These are phyloP conservation scores for Sechiopsis laciniata DNA, from an alignment of 306 rosid species.

Conservation along the genomic window DNA sequence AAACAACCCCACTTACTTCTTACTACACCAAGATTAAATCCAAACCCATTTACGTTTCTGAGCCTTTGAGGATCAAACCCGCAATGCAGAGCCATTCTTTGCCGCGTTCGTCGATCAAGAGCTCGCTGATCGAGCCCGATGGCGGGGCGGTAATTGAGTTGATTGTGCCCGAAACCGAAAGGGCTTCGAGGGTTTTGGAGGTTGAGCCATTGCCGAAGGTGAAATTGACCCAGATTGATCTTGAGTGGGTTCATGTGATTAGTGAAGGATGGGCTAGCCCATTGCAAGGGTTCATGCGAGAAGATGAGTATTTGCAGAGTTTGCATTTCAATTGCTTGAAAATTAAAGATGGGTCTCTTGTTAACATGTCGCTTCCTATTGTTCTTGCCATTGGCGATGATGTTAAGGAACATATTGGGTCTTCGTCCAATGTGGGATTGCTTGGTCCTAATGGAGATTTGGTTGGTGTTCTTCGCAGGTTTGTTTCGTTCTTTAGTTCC, in stretches of 20 bases:
- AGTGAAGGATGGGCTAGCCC: slow-evolving; percentile 98
- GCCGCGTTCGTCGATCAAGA: slow-evolving; percentile 33
- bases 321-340: slow-evolving; percentile 83
- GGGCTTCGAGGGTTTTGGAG: slow-evolving; percentile 38
- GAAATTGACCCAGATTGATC: slow-evolving; percentile 56
- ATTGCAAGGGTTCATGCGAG: slow-evolving; percentile 89
- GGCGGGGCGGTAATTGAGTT: slow-evolving; percentile 78
- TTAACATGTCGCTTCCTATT: slow-evolving; percentile 91
- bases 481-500: slow-evolving; percentile 18
- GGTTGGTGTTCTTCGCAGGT: slow-evolving; percentile 74
- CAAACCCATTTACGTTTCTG: slow-evolving; percentile 40
- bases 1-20: not conserved
- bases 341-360: slow-evolving; percentile 56
- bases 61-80: slow-evolving; percentile 30
- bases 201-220: slow-evolving; percentile 59
- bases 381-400: slow-evolving; percentile 80
- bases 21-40: slow-evolving; percentile 29
- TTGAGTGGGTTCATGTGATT: slow-evolving; percentile 90
- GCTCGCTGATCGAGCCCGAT: slow-evolving; percentile 87
- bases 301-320: slow-evolving; percentile 74
- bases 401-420: slow-evolving; percentile 51
- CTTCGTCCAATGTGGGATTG: slow-evolving; percentile 51
- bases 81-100: slow-evolving; percentile 38
- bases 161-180: slow-evolving; percentile 51
- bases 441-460: slow-evolving; percentile 63